Base-by-base conservation (phyloP, 2,329 filamentous ascomycete species). In the Aspergillus vadensis region DNA sequence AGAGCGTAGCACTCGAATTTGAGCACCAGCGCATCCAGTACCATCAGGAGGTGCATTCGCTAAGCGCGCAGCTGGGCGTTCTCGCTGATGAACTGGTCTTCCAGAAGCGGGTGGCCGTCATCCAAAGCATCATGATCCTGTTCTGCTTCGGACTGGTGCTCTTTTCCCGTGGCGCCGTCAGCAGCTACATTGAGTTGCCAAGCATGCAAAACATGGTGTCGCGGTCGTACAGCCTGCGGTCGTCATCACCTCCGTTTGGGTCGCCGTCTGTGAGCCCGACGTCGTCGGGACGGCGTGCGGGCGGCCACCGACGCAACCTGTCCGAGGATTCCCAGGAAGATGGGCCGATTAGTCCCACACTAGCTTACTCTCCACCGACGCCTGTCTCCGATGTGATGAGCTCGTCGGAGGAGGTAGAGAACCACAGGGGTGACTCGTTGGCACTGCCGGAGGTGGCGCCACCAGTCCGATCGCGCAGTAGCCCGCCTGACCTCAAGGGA, bases 41-140 rank as follows among this genome's bases (percentile, higher is more conserved):
- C 15, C 87, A 93, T 70, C 85, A 87, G 58, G 93, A 98, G 72
- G 89, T 96, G 62, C 83, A 92, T 44, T 93, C 93, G 3, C 83
- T 98, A 56, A 91, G 88, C 69, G 81, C 87, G 8, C 86, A 95
- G 23, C 85, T 99, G 43, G 93, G 91, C 60, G 83, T 98, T 32
- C 84, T 99, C 10, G 94, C 94, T n/a, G 94, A 98, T 70, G 95
- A 99, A 76, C 86, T 98, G 2, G 82, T 88, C 1, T 88, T 86
- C 73, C 86, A 88, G 77, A 97, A 97, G 77, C 86, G 94, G 62
- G 96, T 98, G 87, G 91, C 91, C 4, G 95, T 98, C 60, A 86
- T 97, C 36, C 95, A 98, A 75, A 92, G 91, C 49, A 86, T 96
- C 5, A 83, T 99, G 8, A 85, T 98, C 5, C 85, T 98, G 0